phyloP scores from a whole-genome alignment of 139 green algal genomes.

The Ettlia oleoabundans region DNA sequence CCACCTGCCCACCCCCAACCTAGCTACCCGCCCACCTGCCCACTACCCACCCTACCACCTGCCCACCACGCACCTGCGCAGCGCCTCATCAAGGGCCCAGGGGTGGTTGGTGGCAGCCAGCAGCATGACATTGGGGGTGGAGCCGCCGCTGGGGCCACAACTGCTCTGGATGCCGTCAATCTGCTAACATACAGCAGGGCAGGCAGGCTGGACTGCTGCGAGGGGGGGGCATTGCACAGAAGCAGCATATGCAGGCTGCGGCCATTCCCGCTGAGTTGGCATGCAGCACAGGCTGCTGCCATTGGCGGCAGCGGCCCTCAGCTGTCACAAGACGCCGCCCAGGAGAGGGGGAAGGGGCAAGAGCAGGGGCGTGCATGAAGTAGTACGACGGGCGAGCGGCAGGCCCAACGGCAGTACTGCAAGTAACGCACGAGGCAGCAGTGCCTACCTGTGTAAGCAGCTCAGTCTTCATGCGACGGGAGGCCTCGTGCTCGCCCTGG shows the following conservation, averaged over 20 bases:
- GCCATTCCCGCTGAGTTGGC: not conserved
- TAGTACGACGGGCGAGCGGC: too few species aligned
- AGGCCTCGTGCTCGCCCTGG: constrained; percentile 90
- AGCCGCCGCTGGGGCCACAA: constrained; percentile 20
- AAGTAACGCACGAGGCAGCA: not conserved
- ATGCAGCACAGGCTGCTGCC: not conserved
- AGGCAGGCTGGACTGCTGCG: not conserved
- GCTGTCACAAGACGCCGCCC: too few species aligned
- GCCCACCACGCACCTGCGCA: constrained; percentile 55
- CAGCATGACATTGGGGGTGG: constrained; percentile 87
- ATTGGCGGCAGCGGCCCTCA: too few species aligned
- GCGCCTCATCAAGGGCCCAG: constrained; percentile 95
- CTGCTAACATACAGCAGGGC: constrained; percentile 27
- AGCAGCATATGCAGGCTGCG: not conserved
- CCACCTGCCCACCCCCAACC: too few species aligned
- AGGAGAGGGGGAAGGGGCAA: too few species aligned
- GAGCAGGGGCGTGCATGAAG: too few species aligned
- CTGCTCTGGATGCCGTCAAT: constrained; percentile 53
- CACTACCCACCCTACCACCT: not conserved
- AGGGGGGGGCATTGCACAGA: not conserved
- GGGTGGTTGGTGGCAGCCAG: constrained; percentile 97
- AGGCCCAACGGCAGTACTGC: not conserved
- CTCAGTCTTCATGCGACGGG: constrained; percentile 91
- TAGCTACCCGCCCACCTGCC: too few species aligned
- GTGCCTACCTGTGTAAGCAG: constrained; percentile 85